Percentiles rank a stretch among this genome's conserved stretches.
Evolutionary conservation across 2,329 filamentous ascomycete genomes (phyloP).

Genomic region (Trichoderma arundinaceum): DNA sequence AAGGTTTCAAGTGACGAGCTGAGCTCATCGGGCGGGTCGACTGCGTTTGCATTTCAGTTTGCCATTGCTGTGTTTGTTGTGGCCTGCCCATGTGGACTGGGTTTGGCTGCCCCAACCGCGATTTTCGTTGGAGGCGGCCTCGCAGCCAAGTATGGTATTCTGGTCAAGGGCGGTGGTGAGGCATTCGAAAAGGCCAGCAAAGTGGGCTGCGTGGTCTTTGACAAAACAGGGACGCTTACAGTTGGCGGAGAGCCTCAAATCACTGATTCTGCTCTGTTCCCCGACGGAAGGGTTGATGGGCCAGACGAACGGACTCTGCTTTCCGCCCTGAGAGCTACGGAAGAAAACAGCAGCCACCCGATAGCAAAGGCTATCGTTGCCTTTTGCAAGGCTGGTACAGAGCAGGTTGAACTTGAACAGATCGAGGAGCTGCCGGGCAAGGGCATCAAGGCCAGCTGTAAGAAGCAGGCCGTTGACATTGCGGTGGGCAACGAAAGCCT

Average conservation of each 20-base stretch:
- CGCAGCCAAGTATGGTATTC: constrained; percentile 78
- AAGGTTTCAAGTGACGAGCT: constrained; percentile 62
- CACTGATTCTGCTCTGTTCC: constrained; percentile 57
- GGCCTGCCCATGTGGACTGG: constrained; percentile 83
- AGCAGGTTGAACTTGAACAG: constrained; percentile 45
- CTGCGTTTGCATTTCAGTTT: constrained; percentile 77
- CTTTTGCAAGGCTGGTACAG: constrained; percentile 58
- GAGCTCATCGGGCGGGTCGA: constrained; percentile 66
- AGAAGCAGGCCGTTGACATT: constrained; percentile 52
- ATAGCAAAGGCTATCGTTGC: constrained; percentile 72
- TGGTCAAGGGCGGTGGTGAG: constrained; percentile 83
- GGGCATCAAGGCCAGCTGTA: constrained; percentile 67
- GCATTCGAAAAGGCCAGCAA: constrained; percentile 84
- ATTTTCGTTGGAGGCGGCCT: constrained; percentile 83
- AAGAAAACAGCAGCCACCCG: constrained; percentile 76
- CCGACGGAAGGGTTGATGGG: constrained; percentile 37
- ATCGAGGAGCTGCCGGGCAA: constrained; percentile 74
- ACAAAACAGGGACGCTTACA: constrained; percentile 87
- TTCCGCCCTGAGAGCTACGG: constrained; percentile 63
- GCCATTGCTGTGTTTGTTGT: constrained; percentile 88
- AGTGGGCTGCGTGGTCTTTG: constrained; percentile 80
- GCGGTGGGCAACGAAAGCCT: constrained; percentile 76
- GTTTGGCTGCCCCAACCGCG: constrained; percentile 83
- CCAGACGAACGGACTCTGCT: constrained; percentile 48
- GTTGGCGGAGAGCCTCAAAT: constrained; percentile 73